Conservation (phyloP, 345 rosid genomes). For the Aurinia saxatilis region DNA sequence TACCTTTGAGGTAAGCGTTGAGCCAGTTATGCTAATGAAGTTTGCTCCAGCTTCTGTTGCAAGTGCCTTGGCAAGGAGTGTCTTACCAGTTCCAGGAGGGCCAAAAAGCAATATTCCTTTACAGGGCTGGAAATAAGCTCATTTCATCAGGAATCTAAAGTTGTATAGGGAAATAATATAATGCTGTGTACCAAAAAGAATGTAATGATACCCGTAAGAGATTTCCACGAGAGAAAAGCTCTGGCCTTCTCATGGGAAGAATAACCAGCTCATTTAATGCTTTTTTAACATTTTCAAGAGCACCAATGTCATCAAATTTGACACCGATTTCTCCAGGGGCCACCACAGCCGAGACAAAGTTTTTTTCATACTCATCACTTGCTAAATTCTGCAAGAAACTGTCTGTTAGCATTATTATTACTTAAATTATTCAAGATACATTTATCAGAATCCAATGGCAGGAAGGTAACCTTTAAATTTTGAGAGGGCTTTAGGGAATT, state of each 20-base stretch:
- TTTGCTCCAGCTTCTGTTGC: constrained; percentile 98
- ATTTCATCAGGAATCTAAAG: constrained; percentile 17
- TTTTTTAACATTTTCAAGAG: constrained; percentile 89
- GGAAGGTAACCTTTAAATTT: constrained; percentile 56
- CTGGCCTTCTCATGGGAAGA: constrained; percentile 98
- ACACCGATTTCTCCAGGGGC: constrained; percentile 92
- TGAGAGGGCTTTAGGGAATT: constrained; percentile 51
- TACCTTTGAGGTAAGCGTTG: constrained; percentile 95
- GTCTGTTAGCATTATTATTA: constrained; percentile 17
- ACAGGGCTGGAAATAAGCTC: constrained; percentile 62
- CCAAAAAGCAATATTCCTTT: constrained; percentile 98
- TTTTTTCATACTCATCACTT: constrained; percentile 75
- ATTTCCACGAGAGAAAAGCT: constrained; percentile 85
- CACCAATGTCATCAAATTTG: constrained; percentile 84
- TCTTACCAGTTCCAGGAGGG: constrained; percentile 99
- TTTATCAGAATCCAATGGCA: neutral
- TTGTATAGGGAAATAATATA: neutral
- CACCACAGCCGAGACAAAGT: constrained; percentile 84
- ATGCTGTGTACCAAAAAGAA: neutral
- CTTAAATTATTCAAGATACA: constrained; percentile 4
- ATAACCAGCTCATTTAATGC: constrained; percentile 93
- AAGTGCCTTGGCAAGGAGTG: constrained; percentile 93
- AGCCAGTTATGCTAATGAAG: constrained; percentile 95
- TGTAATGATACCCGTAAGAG: constrained; percentile 60
- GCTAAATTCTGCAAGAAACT: constrained; percentile 59